These are phyloP conservation scores for Stagonosporopsis tanaceti DNA, from an alignment of 2,329 filamentous ascomycete species.

Conservation along the genomic window DNA sequence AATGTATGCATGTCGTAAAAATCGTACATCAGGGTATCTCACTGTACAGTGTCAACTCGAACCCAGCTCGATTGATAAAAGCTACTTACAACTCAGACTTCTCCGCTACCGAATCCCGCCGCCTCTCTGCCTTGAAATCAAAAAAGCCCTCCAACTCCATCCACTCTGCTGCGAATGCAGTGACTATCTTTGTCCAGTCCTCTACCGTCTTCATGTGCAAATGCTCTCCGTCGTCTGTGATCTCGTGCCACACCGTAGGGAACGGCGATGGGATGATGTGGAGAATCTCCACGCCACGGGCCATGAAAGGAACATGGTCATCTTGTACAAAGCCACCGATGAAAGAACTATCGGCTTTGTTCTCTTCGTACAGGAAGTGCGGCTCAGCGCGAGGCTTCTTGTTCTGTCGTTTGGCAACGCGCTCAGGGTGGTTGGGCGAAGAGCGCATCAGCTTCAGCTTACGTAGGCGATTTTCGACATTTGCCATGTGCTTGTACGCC, in stretches of 20 bases:
- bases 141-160: constrained; percentile 68
- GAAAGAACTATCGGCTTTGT: constrained; percentile 65
- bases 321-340: constrained; percentile 72
- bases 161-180: constrained; percentile 91
- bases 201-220: constrained; percentile 81
- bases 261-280: constrained; percentile 90
- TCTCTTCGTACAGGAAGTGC: constrained; percentile 65
- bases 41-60: constrained; percentile 36
- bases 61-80: constrained; percentile 16
- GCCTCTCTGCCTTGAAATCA: constrained; percentile 32
- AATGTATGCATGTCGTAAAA: constrained; percentile 3
- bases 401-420: constrained; percentile 42
- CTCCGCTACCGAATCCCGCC: constrained; percentile 22
- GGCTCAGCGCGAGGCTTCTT: constrained; percentile 42
- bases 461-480: constrained; percentile 77
- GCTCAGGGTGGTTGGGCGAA: constrained; percentile 59
- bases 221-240: constrained; percentile 84
- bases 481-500: constrained; percentile 84
- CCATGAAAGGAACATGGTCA: constrained; percentile 92
- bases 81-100: constrained; percentile 51
- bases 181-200: constrained; percentile 87
- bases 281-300: constrained; percentile 85
- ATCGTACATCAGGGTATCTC: constrained; percentile 39
- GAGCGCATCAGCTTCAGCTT: constrained; percentile 72
- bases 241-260: constrained; percentile 84